Conservation (phyloP, 75 land plant species). For the Cryptomeria japonica region DNA sequence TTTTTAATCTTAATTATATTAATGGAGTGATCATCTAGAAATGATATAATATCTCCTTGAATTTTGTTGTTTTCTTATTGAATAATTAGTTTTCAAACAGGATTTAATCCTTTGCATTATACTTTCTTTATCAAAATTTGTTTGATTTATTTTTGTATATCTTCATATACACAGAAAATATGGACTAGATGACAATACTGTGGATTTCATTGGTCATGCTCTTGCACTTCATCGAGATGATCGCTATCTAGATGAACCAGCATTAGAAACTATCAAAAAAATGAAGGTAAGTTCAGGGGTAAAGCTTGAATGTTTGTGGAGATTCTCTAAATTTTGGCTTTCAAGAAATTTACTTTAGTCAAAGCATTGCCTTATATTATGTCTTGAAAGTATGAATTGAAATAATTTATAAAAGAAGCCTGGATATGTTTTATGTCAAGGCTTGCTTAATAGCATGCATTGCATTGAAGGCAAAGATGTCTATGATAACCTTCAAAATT, state of each 20-base stretch:
- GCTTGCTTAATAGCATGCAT: no score
- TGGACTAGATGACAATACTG: conserved; percentile 89
- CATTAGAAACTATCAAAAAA: conserved; percentile 72
- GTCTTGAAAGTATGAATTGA: background rate
- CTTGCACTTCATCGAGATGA: conserved; percentile 92
- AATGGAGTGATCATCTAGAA: background rate
- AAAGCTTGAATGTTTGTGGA: background rate
- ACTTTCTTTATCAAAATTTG: background rate
- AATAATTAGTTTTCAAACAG: background rate
- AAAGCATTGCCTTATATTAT: background rate
- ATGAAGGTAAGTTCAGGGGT: conserved; percentile 68
- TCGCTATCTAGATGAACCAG: conserved; percentile 72
- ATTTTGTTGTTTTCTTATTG: background rate
- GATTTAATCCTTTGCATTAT: background rate
- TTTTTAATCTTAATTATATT: background rate
- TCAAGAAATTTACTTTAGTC: background rate
- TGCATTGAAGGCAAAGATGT: background rate
- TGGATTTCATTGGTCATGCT: conserved; percentile 96
- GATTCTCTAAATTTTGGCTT: background rate
- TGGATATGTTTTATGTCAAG: background rate
- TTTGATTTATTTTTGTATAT: background rate
- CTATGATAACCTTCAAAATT: background rate
- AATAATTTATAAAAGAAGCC: background rate
- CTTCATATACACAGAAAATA: conserved; percentile 48
- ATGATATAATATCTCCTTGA: background rate